Percentiles rank a stretch among this genome's conserved stretches.
Conservation (phyloP, 2,329 filamentous ascomycete species). For the Ploettnerulaceae sp. region DNA sequence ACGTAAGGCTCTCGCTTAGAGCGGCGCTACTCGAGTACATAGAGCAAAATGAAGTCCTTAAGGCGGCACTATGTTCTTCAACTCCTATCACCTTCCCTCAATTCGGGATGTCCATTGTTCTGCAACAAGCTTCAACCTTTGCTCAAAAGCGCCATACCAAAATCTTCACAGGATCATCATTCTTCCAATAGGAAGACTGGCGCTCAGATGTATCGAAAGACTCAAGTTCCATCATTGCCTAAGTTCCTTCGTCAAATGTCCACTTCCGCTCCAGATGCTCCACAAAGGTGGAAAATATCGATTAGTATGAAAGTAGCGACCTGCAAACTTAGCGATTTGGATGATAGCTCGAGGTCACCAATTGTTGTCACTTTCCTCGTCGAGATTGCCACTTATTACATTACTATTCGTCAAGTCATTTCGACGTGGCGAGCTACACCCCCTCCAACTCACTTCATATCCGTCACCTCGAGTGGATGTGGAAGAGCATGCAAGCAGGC, state of each 20-base stretch:
- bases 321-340: not conserved
- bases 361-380: not conserved
- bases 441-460: not conserved
- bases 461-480: not conserved
- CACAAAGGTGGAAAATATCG: not conserved
- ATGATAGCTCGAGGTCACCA: not conserved
- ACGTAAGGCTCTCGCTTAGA: not conserved
- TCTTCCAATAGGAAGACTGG: too few relatives aligned
- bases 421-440: not conserved
- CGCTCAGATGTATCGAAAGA: too few relatives aligned
- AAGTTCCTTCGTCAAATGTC: too few relatives aligned
- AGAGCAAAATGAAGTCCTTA: not conserved
- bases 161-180: too few relatives aligned
- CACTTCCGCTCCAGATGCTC: too few relatives aligned
- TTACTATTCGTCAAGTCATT: not conserved
- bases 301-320: not conserved
- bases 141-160: too few relatives aligned
- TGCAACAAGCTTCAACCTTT: too few relatives aligned
- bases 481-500: conserved; percentile 2
- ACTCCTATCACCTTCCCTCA: not conserved
- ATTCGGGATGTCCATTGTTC: not conserved
- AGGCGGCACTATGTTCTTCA: not conserved
- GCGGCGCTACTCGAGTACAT: too few relatives aligned
- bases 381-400: not conserved
- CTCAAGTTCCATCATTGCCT: too few relatives aligned